Base-by-base conservation (phyloP, 805 yeast genomes). In the Zygosaccharomyces kombuchaensis region DNA sequence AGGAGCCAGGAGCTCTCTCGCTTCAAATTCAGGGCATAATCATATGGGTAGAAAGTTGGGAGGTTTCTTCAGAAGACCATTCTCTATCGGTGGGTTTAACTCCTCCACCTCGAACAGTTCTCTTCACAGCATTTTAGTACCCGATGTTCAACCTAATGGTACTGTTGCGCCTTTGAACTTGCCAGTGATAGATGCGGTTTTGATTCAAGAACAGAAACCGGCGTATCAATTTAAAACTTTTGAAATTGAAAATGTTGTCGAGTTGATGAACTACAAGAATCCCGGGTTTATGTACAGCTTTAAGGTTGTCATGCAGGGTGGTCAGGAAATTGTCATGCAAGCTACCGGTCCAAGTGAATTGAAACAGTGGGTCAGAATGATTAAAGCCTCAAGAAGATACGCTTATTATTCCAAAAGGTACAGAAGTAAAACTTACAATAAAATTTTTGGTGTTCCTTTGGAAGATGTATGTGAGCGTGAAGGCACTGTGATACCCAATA, bases 371-470 rank as follows among this genome's bases (percentile, higher is more conserved):
- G 70, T 87, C 1, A 72, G 70, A 39, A 61, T 65, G 45, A 60
- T 73, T 23, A 69, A 63, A 40, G 52, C 65, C 12, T 62, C 75
- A 0, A 71, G 69, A 46, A 63, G 76, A 48, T 70, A 67, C 46
- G 62, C 74, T 4, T 73, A 71, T 45, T 58, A 71, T 37, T 72
- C 76, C 1, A 65, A 62, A 26, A 71, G 68, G 44, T 65, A 62
- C 29, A 67, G 59, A 40, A 74, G 74, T 1, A 54, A 62, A 42
- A 69, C 70, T 4, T 65, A 64, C 23, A 74, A 77, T 22, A 71
- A 71, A 52, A 85, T 91, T 2, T 91, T 90, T 73, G 97, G 97
- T 10, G 84, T 89, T 37, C 96, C 98, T 2, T 70, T 91, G 29
- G 77, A 74, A 27, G 80, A 79, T 51, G 77, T 89, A 3, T 88